These are phyloP conservation scores for Beta lomatogona DNA, from an alignment of 179 eudicot genomes.

Conservation along the genomic window DNA sequence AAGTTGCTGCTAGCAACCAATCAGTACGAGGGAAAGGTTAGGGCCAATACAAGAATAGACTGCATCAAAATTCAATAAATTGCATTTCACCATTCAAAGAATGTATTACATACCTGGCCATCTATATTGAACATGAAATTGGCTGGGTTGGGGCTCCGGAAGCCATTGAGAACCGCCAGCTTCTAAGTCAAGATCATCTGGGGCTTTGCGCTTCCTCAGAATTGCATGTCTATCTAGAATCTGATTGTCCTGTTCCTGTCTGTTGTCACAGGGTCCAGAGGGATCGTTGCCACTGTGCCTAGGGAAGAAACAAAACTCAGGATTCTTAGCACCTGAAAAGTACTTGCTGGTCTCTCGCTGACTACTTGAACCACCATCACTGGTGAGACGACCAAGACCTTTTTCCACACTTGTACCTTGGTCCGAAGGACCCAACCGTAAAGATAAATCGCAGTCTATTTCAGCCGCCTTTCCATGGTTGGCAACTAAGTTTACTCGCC, in stretches of 20 bases:
- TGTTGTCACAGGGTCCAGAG: constrained; percentile 30
- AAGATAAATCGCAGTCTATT: constrained; percentile 66
- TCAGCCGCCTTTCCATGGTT: constrained; percentile 32
- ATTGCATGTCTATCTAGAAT: constrained; percentile 33
- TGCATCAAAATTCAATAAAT: constrained; percentile 16
- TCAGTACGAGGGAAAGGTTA: background rate
- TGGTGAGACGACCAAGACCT: constrained; percentile 22
- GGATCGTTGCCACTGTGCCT: constrained; percentile 36
- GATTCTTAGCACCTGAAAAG: constrained; percentile 28
- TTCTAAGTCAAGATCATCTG: constrained; percentile 37
- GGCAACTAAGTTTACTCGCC: constrained; percentile 33
- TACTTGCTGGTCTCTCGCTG: constrained; percentile 30
- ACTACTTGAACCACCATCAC: constrained; percentile 36
- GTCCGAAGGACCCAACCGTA: constrained; percentile 67
- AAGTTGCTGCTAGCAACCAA: background rate
- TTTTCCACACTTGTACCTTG: constrained; percentile 30
- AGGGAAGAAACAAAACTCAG: constrained; percentile 61
- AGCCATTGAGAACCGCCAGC: constrained; percentile 45
- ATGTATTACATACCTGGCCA: constrained; percentile 64
- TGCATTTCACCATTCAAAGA: constrained; percentile 40
- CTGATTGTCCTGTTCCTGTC: constrained; percentile 40
- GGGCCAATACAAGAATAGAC: constrained; percentile 1
- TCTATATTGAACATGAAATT: constrained; percentile 45
- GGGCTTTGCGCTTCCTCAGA: constrained; percentile 62
- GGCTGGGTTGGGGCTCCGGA: constrained; percentile 39